Evolutionary conservation across 441 rosid genomes (phyloP).

Genomic region (Theobroma grandiflorum): DNA sequence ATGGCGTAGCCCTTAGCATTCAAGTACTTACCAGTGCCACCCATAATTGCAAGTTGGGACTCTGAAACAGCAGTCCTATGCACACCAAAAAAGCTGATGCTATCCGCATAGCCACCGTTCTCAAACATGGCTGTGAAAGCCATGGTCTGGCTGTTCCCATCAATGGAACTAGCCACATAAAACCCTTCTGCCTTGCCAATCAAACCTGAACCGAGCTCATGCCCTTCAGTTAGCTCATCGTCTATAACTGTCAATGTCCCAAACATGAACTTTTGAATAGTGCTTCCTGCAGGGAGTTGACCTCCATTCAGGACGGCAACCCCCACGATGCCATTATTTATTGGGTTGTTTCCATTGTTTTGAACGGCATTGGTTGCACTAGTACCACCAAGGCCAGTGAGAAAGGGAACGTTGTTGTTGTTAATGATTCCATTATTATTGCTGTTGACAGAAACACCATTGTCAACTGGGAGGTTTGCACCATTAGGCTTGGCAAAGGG

Average conservation of each 20-base stretch:
- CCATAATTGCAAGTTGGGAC: constrained; percentile 71
- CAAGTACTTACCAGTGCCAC: constrained; percentile 74
- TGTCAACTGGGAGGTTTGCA: constrained; percentile 57
- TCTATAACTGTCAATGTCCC: constrained; percentile 74
- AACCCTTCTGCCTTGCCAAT: constrained; percentile 74
- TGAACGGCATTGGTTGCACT: constrained; percentile 47
- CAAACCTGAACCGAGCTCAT: constrained; percentile 64
- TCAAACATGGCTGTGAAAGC: constrained; percentile 72
- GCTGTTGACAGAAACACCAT: constrained; percentile 54
- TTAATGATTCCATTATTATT: constrained; percentile 59
- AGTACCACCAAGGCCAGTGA: constrained; percentile 63
- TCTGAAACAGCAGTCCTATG: constrained; percentile 59
- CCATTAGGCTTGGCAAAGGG: constrained; percentile 73
- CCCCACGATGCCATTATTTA: constrained; percentile 46
- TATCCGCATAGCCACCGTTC: constrained; percentile 60
- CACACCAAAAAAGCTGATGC: constrained; percentile 68
- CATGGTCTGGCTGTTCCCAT: constrained; percentile 72
- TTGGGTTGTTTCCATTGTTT: constrained; percentile 46
- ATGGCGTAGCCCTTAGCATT: constrained; percentile 67
- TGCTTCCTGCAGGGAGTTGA: constrained; percentile 53
- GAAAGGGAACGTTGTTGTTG: constrained; percentile 72
- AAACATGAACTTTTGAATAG: constrained; percentile 65
- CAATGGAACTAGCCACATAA: constrained; percentile 65
- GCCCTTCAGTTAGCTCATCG: constrained; percentile 66
- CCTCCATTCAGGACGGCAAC: constrained; percentile 51